Evolutionary conservation across 768 basidiomycete species (phyloP), one percentile per base, ranked within the genome.

Genomic region (Tulasnella sp.): DNA sequence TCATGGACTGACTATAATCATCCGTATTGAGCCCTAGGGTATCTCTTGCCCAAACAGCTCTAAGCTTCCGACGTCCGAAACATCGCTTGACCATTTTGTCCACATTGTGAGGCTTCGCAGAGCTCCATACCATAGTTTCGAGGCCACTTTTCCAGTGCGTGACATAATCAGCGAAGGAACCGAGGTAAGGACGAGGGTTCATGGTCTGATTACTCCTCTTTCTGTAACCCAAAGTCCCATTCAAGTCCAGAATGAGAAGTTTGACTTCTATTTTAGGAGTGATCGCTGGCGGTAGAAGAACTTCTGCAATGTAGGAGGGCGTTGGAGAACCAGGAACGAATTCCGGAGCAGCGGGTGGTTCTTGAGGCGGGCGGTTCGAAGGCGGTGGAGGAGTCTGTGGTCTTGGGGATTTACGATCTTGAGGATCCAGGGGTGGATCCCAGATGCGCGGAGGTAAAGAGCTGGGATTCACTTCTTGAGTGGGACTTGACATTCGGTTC

Each of bases 121-220:
- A 84, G 60, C 81, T 84, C 87, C 87, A 91, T 3, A 91, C 74
- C 82, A 89, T 89, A 3, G 81, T 78, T 53, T 87, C 83, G 16
- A 88, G 70, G 81, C 83, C 86, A n/a, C 79, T 84, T 15, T 67
- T 57, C 0, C 72, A 65, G 43, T 78, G 75, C 57, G 85, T 78
- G 2, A 87, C 64, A 59, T 82, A 88, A 2, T 70, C 62, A 3
- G 70, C 60, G 58, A 88, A 83, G 1, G 79, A 63, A 4, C 64
- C 52, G 58, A 87, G 69, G 62, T 79, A 89, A 0, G 85, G 82
- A 13, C 85, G 70, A 2, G 74, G 76, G 57, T 83, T 24, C 22
- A 5, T 2, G 51, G 27, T 5, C 24, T 40, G 28, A 33, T 50
- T 53, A 10, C 45, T 5, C 4, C 50, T 19, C 35, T 32, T 33